Conservation (phyloP, 2,329 filamentous ascomycete species). For the Sporothrix globosa region DNA sequence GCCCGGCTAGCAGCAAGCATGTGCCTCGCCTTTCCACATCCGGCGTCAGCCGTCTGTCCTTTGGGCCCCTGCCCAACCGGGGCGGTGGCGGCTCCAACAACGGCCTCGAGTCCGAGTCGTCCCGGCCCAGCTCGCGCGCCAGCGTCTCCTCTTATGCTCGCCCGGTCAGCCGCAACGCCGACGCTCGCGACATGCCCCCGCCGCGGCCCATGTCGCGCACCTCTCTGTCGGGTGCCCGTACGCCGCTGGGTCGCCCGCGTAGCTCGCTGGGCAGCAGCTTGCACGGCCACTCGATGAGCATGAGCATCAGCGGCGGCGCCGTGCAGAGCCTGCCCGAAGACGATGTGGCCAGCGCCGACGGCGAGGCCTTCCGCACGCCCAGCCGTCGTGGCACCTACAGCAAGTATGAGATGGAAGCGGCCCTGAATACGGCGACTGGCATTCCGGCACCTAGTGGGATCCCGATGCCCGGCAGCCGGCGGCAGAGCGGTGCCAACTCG, state of each 20-base stretch:
- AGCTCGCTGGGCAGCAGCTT: slow-evolving; percentile 70
- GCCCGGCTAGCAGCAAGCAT: slow-evolving; percentile 47
- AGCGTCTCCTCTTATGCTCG: slow-evolving; percentile 60
- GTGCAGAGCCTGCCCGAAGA: slow-evolving; percentile 50
- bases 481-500: slow-evolving; percentile 40
- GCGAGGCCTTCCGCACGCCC: slow-evolving; percentile 54
- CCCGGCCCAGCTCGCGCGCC: slow-evolving; percentile 74
- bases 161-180: slow-evolving; percentile 55
- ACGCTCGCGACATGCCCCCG: slow-evolving; percentile 50
- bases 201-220: slow-evolving; percentile 67
- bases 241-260: slow-evolving; percentile 69
- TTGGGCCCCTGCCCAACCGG: slow-evolving; percentile 60
- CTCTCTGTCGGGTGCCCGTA: slow-evolving; percentile 63
- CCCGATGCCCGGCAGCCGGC: slow-evolving; percentile 51
- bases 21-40: slow-evolving; percentile 64
- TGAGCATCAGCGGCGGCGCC: slow-evolving; percentile 49
- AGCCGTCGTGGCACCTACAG: slow-evolving; percentile 60
- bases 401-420: slow-evolving; percentile 51
- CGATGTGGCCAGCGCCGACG: slow-evolving; percentile 49
- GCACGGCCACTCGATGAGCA: slow-evolving; percentile 61
- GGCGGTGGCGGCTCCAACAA: slow-evolving; percentile 45
- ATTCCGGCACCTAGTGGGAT: slow-evolving; percentile 42
- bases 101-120: slow-evolving; percentile 50
- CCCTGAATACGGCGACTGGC: slow-evolving; percentile 39
- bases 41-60: slow-evolving; percentile 65